These are phyloP conservation scores for Mercurialis annua DNA, from an alignment of 345 rosid species.

Conservation along the genomic window DNA sequence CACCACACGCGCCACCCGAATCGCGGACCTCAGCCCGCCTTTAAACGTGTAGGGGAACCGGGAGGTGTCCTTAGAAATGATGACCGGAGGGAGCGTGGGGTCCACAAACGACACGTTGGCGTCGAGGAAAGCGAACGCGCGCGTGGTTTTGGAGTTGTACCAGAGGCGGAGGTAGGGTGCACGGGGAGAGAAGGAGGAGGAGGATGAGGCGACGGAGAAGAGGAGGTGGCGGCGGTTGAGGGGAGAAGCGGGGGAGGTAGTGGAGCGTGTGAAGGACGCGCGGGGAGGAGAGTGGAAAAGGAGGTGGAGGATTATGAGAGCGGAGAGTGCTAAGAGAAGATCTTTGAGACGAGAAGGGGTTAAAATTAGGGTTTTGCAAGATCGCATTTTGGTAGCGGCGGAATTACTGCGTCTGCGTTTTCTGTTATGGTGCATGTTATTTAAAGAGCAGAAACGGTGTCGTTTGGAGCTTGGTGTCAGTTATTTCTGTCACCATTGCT, in stretches of 20 bases:
- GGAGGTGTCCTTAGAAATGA: slow-evolving; percentile 59
- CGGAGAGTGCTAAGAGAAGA: slow-evolving; percentile 43
- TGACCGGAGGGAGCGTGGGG: slow-evolving; percentile 48
- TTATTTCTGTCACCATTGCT: no score
- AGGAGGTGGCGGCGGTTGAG: slow-evolving; percentile 52
- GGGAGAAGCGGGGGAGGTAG: slow-evolving; percentile 5
- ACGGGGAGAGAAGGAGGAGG: slow-evolving; percentile 56
- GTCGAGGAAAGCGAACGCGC: slow-evolving; percentile 75
- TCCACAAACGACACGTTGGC: slow-evolving; percentile 22
- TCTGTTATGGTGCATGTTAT: no score
- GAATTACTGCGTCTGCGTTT: no score
- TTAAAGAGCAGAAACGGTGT: no score
- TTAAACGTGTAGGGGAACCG: slow-evolving; percentile 68
- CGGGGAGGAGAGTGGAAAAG: slow-evolving; percentile 31
- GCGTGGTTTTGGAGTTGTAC: slow-evolving; percentile 59
- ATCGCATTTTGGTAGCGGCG: neutral
- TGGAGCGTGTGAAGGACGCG: slow-evolving; percentile 24
- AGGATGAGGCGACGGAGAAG: slow-evolving; percentile 74
- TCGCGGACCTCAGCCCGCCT: slow-evolving; percentile 71
- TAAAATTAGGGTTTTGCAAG: neutral
- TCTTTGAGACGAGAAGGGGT: slow-evolving; percentile 47
- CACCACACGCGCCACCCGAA: slow-evolving; percentile 81
- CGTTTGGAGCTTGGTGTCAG: no score
- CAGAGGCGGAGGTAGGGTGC: slow-evolving; percentile 66
- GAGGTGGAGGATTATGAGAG: slow-evolving; percentile 45